A percentile compares a stretch with the other conserved stretches of the same genome.
Evolutionary conservation across 1,284 basidiomycete genomes (phyloP).

Genomic region (Fistulinella staudtii): DNA sequence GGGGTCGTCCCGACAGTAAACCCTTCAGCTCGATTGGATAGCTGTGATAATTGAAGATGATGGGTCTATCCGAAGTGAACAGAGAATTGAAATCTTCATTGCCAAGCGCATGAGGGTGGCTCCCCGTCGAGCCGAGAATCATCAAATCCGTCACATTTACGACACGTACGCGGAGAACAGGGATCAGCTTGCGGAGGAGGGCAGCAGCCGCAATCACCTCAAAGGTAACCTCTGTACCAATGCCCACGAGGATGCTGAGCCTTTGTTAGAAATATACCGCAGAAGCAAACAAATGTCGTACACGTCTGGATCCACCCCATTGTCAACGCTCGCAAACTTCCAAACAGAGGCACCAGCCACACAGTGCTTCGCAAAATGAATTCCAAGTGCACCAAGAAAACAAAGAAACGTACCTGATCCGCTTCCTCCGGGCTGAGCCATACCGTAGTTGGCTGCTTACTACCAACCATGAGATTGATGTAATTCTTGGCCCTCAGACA

Average conservation of each 20-base stretch:
- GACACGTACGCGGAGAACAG: constrained; percentile 69
- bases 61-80: constrained; percentile 66
- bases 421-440: constrained; percentile 69
- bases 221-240: constrained; percentile 74
- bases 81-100: constrained; percentile 62
- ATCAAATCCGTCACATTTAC: constrained; percentile 83
- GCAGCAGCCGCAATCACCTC: constrained; percentile 77
- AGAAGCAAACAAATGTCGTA: constrained; percentile 29
- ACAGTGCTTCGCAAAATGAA: constrained; percentile 51
- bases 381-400: neutral
- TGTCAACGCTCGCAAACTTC: constrained; percentile 71
- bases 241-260: constrained; percentile 62
- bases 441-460: constrained; percentile 74
- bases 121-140: constrained; percentile 63
- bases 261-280: neutral
- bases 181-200: constrained; percentile 60
- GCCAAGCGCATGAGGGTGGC: constrained; percentile 75
- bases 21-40: constrained; percentile 69
- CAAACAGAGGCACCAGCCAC: constrained; percentile 72
- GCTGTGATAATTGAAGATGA: constrained; percentile 86
- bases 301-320: constrained; percentile 64
- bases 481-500: constrained; percentile 82
- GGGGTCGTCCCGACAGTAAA: constrained; percentile 55
- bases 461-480: constrained; percentile 82
- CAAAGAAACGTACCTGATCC: constrained; percentile 39